Evolutionary conservation across 2,329 filamentous ascomycete genomes (phyloP).

Genomic region (Ophiostoma populinum): DNA sequence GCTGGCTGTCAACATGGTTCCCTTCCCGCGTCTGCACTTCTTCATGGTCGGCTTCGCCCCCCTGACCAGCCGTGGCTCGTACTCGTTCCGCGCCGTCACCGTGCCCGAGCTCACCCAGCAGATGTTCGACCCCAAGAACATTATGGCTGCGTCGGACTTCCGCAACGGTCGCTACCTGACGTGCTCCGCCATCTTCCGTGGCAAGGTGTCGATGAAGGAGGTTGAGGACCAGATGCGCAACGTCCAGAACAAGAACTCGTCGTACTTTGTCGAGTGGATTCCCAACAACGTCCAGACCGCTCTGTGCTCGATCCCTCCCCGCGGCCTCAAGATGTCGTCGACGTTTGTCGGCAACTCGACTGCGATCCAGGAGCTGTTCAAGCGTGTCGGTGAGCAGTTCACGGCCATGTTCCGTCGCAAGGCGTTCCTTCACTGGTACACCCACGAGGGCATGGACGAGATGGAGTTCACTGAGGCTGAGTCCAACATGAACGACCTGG

Average conservation of each 20-base stretch:
- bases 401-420: constrained; percentile 99
- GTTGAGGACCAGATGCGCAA: constrained; percentile 99
- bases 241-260: constrained; percentile 98
- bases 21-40: constrained; percentile 99
- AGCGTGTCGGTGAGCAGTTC: constrained; percentile 99
- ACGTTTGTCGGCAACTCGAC: constrained; percentile 99
- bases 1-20: constrained; percentile 99
- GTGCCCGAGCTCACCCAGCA: constrained; percentile 98
- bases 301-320: constrained; percentile 95
- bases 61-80: constrained; percentile 67
- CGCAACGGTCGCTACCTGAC: constrained; percentile 98
- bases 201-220: constrained; percentile 99
- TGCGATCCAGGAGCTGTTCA: constrained; percentile 99
- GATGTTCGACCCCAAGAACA: constrained; percentile 99
- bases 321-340: constrained; percentile 96
- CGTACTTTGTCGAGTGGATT: constrained; percentile 99
- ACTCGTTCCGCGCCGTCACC: constrained; percentile 94
- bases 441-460: constrained; percentile 99
- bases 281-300: constrained; percentile 99
- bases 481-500: constrained; percentile 99
- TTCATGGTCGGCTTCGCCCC: constrained; percentile 99
- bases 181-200: constrained; percentile 97
- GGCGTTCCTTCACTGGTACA: constrained; percentile 99
- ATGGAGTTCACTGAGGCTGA: constrained; percentile 99
- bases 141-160: constrained; percentile 99